Conservation (phyloP, 495 filamentous ascomycete genomes). For the Astrothelium macrocarpum region DNA sequence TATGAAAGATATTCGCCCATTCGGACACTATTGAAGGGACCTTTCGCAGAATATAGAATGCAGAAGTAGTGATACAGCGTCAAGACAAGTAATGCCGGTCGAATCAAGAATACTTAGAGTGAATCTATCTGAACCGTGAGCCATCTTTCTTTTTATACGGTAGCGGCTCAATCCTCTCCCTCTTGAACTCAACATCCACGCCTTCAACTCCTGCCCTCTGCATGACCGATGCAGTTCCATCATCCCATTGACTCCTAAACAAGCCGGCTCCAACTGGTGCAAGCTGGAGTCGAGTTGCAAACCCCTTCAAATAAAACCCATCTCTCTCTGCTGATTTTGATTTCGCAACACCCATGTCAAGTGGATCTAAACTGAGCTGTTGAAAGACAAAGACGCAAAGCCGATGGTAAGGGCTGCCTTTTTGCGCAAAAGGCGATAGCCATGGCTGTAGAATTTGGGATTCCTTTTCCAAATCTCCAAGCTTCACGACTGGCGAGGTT, state of each 20-base stretch:
- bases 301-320: constrained; percentile 59
- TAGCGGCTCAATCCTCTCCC: constrained; percentile 51
- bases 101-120: too few species aligned
- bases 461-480: constrained; percentile 43
- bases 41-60: not conserved
- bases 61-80: too few species aligned
- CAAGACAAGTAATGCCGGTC: too few species aligned
- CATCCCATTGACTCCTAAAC: constrained; percentile 87
- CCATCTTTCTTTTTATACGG: constrained; percentile 34
- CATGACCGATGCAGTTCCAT: constrained; percentile 78
- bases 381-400: constrained; percentile 72
- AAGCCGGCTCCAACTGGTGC: constrained; percentile 70
- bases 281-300: constrained; percentile 57
- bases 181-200: constrained; percentile 74
- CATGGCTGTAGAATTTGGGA: constrained; percentile 65
- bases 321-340: constrained; percentile 47
- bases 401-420: constrained; percentile 85
- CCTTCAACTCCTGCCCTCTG: constrained; percentile 60
- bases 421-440: constrained; percentile 77
- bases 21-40: not conserved
- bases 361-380: constrained; percentile 48
- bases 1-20: not conserved
- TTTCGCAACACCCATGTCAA: constrained; percentile 37
- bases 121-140: constrained; percentile 24
- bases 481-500: constrained; percentile 41